These are phyloP conservation scores for Hypericum androsaemum DNA, from an alignment of 345 rosid genomes.

Conservation along the genomic window DNA sequence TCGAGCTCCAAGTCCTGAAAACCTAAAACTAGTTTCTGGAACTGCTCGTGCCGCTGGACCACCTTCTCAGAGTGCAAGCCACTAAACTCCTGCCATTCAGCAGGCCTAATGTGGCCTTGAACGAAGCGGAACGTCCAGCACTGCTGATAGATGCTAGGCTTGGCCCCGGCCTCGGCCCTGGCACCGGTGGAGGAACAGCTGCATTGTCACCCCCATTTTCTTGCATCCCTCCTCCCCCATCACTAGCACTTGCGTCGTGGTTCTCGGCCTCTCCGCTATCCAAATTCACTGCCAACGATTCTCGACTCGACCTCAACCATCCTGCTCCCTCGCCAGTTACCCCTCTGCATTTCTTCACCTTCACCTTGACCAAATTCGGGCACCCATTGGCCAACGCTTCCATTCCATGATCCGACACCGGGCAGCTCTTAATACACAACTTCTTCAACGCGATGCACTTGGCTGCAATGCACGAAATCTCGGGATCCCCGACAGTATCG, in stretches of 20 bases:
- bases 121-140: slow-evolving; percentile 42
- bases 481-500: slow-evolving; percentile 58
- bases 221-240: slow-evolving; percentile 43
- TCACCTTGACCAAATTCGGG: slow-evolving; percentile 70
- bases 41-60: slow-evolving; percentile 39
- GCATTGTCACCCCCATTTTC: slow-evolving; percentile 41
- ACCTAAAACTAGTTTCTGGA: slow-evolving; percentile 21
- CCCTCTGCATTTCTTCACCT: slow-evolving; percentile 72
- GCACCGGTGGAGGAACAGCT: slow-evolving; percentile 34
- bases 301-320: slow-evolving; percentile 38
- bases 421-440: slow-evolving; percentile 66
- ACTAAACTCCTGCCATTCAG: slow-evolving; percentile 58
- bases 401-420: slow-evolving; percentile 53
- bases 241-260: slow-evolving; percentile 40
- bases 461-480: slow-evolving; percentile 53
- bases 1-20: too few species aligned
- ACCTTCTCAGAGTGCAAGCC: slow-evolving; percentile 69
- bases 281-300: slow-evolving; percentile 43
- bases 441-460: slow-evolving; percentile 65
- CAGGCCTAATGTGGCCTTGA: slow-evolving; percentile 56
- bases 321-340: slow-evolving; percentile 53
- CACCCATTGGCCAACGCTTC: slow-evolving; percentile 62
- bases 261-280: slow-evolving; percentile 45
- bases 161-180: slow-evolving; percentile 25
- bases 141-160: slow-evolving; percentile 28